A percentile compares a stretch with the other conserved stretches of the same genome.
These are phyloP conservation scores for Amanita polypyramis DNA, from an alignment of 768 basidiomycete genomes.

Conservation along the genomic window DNA sequence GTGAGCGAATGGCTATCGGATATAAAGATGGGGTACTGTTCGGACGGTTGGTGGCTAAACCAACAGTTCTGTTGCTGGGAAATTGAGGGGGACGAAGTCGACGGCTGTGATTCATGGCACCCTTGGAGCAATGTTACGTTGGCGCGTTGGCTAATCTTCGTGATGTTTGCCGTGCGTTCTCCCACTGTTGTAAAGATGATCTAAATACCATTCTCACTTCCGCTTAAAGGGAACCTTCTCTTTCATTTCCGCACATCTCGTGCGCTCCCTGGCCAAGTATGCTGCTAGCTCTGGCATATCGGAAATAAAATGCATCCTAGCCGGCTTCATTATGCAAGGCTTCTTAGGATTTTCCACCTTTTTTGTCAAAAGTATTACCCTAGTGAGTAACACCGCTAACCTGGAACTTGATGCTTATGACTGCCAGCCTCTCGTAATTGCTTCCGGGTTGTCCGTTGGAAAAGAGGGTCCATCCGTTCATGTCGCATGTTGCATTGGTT, in stretches of 20 bases:
- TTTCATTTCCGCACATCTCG: conserved; percentile 81
- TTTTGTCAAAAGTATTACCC: conserved; percentile 85
- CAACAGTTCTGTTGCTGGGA: conserved; percentile 99
- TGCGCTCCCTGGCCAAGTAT: conserved; percentile 81
- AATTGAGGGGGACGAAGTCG: conserved; percentile 69
- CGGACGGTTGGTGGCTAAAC: conserved; percentile 97
- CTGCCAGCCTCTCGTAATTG: conserved; percentile 85
- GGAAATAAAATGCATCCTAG: conserved; percentile 96
- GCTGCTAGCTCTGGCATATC: conserved; percentile 98
- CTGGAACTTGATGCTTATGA: conserved; percentile 4
- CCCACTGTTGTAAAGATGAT: not conserved
- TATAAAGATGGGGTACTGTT: conserved; percentile 95
- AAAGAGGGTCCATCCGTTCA: conserved; percentile 99
- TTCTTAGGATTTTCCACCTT: conserved; percentile 87
- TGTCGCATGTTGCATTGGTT: conserved; percentile 90
- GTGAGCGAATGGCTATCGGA: conserved; percentile 96
- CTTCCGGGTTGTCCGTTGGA: conserved; percentile 92
- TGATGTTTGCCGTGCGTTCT: conserved; percentile 73
- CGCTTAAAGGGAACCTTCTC: conserved; percentile 60
- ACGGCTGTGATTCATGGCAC: conserved; percentile 86
- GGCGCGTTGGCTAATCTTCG: conserved; percentile 78
- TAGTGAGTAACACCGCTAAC: conserved; percentile 42
- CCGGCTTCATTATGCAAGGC: conserved; percentile 95
- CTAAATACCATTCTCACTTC: not conserved
- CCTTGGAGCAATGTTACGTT: conserved; percentile 69